These are phyloP conservation scores for Ophiostoma perfectum DNA, from an alignment of 2,329 filamentous ascomycete genomes.

Conservation along the genomic window DNA sequence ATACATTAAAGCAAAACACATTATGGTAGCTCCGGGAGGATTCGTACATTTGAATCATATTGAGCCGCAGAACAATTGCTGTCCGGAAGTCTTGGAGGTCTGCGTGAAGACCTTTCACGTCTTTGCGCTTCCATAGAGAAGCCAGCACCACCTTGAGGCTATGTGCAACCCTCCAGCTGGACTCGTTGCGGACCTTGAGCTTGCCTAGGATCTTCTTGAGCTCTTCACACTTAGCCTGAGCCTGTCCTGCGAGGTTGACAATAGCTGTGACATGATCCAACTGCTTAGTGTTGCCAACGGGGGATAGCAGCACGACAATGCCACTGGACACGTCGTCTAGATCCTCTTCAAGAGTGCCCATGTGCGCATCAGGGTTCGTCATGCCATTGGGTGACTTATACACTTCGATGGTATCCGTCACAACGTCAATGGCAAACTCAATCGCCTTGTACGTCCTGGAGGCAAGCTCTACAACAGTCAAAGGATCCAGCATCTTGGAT, in stretches of 20 bases:
- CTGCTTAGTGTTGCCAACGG: no score
- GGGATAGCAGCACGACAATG: no score
- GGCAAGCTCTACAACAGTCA: background rate
- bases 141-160: background rate
- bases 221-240: background rate
- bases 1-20: no score
- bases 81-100: no score
- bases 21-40: no score
- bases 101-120: no score
- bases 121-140: background rate
- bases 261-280: background rate
- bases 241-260: background rate
- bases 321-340: background rate
- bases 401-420: background rate
- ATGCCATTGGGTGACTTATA: background rate
- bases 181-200: background rate
- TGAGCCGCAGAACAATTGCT: no score
- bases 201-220: background rate
- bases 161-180: background rate
- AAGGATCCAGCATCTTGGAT: background rate
- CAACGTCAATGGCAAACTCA: background rate
- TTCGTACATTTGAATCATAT: no score
- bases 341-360: background rate
- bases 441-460: background rate
- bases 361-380: background rate